Percentiles rank a stretch among this genome's conserved stretches.
phyloP scores from a whole-genome alignment of 345 rosid species.

The Chamaenerion angustifolium region DNA sequence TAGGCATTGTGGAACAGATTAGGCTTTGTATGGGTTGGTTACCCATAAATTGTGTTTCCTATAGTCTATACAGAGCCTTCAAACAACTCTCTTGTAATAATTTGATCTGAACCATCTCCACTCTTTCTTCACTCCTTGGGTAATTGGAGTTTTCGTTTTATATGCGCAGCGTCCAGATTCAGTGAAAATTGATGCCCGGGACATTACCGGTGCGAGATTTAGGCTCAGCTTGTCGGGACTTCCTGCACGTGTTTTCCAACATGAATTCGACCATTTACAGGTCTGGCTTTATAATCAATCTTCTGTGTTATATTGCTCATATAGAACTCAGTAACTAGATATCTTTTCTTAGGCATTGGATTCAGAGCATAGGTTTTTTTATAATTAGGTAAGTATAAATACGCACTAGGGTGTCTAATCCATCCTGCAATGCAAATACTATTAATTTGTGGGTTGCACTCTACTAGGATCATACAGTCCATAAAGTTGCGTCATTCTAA shows the following conservation, averaged over 20 bases:
- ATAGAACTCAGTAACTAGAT: background rate
- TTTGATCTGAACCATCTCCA: background rate
- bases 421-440: no score
- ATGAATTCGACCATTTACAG: slow-evolving; percentile 90
- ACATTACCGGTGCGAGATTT: slow-evolving; percentile 58
- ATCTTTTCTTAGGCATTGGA: no score
- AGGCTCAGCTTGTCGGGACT: slow-evolving; percentile 56
- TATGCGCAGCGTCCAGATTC: slow-evolving; percentile 75
- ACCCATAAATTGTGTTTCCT: no score
- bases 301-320: background rate
- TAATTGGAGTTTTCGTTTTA: background rate
- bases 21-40: no score
- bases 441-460: no score
- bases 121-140: background rate
- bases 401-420: no score
- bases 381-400: no score
- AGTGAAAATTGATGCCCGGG: slow-evolving; percentile 78
- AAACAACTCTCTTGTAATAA: background rate
- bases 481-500: background rate
- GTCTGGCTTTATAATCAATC: slow-evolving; percentile 15
- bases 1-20: no score
- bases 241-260: slow-evolving; percentile 86
- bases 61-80: background rate
- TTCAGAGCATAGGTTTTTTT: no score
- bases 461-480: no score